phyloP scores from a whole-genome alignment of 2,329 filamentous ascomycete species.

The Fusarium caatingaense region DNA sequence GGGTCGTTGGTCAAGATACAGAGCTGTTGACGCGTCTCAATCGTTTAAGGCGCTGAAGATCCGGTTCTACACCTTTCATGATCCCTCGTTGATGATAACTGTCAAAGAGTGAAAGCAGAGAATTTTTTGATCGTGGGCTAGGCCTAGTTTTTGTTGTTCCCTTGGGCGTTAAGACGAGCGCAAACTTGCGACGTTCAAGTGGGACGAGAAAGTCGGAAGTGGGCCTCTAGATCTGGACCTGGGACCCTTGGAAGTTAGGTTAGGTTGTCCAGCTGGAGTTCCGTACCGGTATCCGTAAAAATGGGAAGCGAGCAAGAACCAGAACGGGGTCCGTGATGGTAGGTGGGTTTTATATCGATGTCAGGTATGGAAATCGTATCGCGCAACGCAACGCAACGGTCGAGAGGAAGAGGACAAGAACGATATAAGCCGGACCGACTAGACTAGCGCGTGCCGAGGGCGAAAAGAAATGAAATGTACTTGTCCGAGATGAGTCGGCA shows the following conservation, averaged over 20 bases:
- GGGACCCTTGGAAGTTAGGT: slow-evolving; percentile 27
- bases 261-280: neutral
- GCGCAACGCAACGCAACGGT: slow-evolving; percentile 23
- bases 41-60: slow-evolving; percentile 45
- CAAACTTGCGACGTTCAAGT: slow-evolving; percentile 41
- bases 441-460: slow-evolving; percentile 25
- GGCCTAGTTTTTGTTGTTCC: slow-evolving; percentile 34
- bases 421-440: slow-evolving; percentile 37
- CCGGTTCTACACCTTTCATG: slow-evolving; percentile 45
- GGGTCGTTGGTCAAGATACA: slow-evolving; percentile 39
- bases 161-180: slow-evolving; percentile 35
- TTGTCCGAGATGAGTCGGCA: slow-evolving; percentile 8
- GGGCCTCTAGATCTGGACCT: slow-evolving; percentile 42
- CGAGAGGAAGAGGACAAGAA: slow-evolving; percentile 26
- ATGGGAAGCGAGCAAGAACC: slow-evolving; percentile 1
- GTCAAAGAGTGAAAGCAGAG: neutral
- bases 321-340: slow-evolving; percentile 16
- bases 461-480: slow-evolving; percentile 1
- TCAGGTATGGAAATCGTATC: slow-evolving; percentile 6
- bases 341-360: slow-evolving; percentile 18
- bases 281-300: slow-evolving; percentile 2
- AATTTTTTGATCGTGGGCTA: slow-evolving; percentile 28
- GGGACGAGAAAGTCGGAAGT: slow-evolving; percentile 40
- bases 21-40: slow-evolving; percentile 43
- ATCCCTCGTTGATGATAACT: slow-evolving; percentile 40